Base-by-base conservation (phyloP, 2,329 filamentous ascomycete genomes). In the Ophiocordyceps sinensis region DNA sequence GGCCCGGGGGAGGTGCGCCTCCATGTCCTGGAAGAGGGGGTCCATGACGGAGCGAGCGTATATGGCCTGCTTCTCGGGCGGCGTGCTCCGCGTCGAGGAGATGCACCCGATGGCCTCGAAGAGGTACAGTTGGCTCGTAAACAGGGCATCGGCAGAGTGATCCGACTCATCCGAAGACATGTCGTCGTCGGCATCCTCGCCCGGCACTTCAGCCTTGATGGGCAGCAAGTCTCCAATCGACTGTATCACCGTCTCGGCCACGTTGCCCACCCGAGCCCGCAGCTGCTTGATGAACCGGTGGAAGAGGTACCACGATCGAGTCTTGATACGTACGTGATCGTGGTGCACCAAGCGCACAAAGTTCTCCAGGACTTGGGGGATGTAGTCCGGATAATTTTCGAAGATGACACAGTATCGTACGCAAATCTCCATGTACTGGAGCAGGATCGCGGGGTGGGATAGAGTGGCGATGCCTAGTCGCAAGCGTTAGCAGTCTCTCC, bases 341-440 rank as follows among this genome's bases (percentile, higher is more conserved):
- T 94, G 86, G 54, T 96, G 93, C 4, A 91, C 85, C 38, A 95
- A 75, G 12, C 80, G 77, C 37, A 98, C 85, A 60, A 98, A 96
- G 55, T 82, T 87, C 54, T 95, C 87, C 35, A 98, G 70, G 1
- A 91, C 86, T 48, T 80, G 82, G 2, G 85, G 85, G 39, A 96
- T 93, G 45, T 85, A 79, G 19, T 81, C 70, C 28, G 79, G 71
- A 54, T 94, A 84, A 42, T 78, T 77, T 55, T 96, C 88, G 57
- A 98, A 96, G 60, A 95, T 94, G 26, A 79, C 76, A 57, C 82
- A 85, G 62, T 98, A 98, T 39, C 91, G 81, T 42, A 94, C 88
- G 59, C 88, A 94, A 30, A 94, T 94, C 60, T 98, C 91, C 88
- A 98, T 95, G 56, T 94, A 98, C 62, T 95, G 87, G 19, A 98